Evolutionary conservation across 208 protist genomes (phyloP).

Genomic region (Entamoeba invadens): DNA sequence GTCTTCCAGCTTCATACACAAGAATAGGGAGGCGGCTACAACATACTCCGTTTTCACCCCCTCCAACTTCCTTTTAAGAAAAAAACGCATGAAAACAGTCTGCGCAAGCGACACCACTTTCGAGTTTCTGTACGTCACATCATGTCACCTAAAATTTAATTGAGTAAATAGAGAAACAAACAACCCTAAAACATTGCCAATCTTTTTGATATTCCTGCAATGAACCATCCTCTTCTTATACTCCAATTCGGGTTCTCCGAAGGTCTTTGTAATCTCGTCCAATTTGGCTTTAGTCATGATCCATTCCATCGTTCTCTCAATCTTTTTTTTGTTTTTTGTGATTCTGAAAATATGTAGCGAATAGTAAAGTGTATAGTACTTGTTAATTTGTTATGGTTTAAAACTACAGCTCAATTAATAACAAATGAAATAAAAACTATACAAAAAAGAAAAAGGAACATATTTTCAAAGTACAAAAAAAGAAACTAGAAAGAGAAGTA

Average conservation of each 20-base stretch:
- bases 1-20: background rate
- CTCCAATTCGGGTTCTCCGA: background rate
- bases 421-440: too few relatives aligned
- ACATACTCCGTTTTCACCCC: background rate
- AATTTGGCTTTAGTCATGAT: background rate
- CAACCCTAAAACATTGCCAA: background rate
- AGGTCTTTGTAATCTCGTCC: background rate
- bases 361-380: too few relatives aligned
- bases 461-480: too few relatives aligned
- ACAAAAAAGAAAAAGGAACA: too few relatives aligned
- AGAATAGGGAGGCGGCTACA: background rate
- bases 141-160: background rate
- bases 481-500: too few relatives aligned
- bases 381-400: too few relatives aligned
- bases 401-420: too few relatives aligned
- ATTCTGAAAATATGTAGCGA: too few relatives aligned
- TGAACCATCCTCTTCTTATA: background rate
- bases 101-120: background rate
- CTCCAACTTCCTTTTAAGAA: background rate
- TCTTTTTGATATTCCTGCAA: background rate
- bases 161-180: background rate
- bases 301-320: background rate
- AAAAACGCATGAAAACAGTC: background rate
- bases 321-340: too few relatives aligned
- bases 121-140: background rate